Evolutionary conservation across 345 rosid species (phyloP).

Genomic region (Streptanthus diversifolius): DNA sequence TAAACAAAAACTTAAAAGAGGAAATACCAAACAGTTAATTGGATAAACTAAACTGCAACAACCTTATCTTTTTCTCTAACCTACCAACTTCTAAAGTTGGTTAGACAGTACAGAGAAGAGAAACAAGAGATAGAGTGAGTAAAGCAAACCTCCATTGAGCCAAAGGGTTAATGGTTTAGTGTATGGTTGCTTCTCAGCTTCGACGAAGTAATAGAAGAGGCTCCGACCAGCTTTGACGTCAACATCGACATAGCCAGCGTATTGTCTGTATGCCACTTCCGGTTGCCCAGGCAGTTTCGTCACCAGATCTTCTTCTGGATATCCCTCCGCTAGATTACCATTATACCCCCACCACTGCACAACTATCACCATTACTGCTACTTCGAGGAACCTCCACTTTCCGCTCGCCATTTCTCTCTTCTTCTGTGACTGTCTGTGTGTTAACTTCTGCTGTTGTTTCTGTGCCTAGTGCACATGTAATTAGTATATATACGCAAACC

Average conservation of each 20-base stretch:
- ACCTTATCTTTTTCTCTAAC: background rate
- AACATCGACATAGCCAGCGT: slow-evolving; percentile 78
- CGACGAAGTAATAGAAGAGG: slow-evolving; percentile 89
- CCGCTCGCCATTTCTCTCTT: slow-evolving; percentile 18
- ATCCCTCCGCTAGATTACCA: slow-evolving; percentile 40
- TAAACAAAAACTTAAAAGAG: background rate
- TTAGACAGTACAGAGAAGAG: background rate
- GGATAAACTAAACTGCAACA: background rate
- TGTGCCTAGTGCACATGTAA: slow-evolving; percentile 23
- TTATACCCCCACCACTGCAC: slow-evolving; percentile 23
- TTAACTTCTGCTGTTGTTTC: slow-evolving; percentile 3
- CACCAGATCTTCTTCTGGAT: slow-evolving; percentile 74
- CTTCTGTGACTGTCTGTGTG: background rate
- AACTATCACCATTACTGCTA: slow-evolving; percentile 29
- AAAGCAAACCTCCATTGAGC: slow-evolving; percentile 82
- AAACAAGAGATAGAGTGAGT: background rate
- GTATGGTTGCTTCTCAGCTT: slow-evolving; percentile 60
- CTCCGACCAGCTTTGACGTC: slow-evolving; percentile 71
- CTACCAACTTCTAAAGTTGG: background rate
- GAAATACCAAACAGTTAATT: background rate
- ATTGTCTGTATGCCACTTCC: slow-evolving; percentile 64
- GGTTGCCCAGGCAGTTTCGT: slow-evolving; percentile 79
- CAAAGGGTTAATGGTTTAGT: slow-evolving; percentile 78
- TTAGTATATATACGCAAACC: background rate
- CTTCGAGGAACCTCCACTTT: slow-evolving; percentile 37